phyloP scores from a whole-genome alignment of 768 basidiomycete genomes.

The Clitopilus passeckerianus region DNA sequence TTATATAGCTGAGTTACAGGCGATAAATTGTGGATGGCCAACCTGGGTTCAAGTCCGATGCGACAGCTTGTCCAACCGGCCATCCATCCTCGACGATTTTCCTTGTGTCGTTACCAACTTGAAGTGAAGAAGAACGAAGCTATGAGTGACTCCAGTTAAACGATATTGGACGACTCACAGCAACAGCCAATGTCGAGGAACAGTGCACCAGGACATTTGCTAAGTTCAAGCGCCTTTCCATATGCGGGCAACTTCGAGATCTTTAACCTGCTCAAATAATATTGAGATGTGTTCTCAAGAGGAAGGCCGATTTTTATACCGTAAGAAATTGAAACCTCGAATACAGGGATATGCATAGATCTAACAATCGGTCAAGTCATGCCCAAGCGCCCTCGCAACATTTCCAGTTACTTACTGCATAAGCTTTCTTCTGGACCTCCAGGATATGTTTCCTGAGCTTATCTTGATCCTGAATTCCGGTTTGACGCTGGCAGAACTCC shows the following conservation, averaged over 20 bases:
- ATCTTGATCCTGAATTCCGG: slow-evolving; percentile 14
- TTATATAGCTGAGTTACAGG: background rate
- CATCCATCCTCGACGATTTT: slow-evolving; percentile 35
- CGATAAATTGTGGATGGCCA: background rate
- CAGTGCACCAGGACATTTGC: slow-evolving; percentile 20
- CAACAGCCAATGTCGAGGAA: slow-evolving; percentile 41
- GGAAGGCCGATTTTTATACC: slow-evolving; percentile 1
- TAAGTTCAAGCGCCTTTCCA: slow-evolving; percentile 21
- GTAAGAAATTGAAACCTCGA: slow-evolving; percentile 14
- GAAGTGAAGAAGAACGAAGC: background rate
- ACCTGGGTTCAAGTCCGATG: slow-evolving; percentile 29
- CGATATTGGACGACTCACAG: slow-evolving; percentile 22
- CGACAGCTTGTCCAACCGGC: slow-evolving; percentile 29
- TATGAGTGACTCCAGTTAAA: background rate
- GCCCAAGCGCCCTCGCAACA: background rate
- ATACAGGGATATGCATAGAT: slow-evolving; percentile 19
- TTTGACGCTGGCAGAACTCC: slow-evolving; percentile 12
- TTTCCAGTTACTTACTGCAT: slow-evolving; percentile 8
- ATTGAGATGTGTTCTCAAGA: no score
- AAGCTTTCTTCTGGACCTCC: slow-evolving; percentile 14
- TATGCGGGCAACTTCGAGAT: slow-evolving; percentile 30
- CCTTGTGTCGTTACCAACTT: slow-evolving; percentile 36
- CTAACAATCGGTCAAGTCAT: slow-evolving; percentile 1
- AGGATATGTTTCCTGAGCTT: slow-evolving; percentile 15
- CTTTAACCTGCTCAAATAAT: slow-evolving; percentile 17